Base-by-base conservation (phyloP, 192 early-diverging fungal genomes). In the Coemansia sp. region DNA sequence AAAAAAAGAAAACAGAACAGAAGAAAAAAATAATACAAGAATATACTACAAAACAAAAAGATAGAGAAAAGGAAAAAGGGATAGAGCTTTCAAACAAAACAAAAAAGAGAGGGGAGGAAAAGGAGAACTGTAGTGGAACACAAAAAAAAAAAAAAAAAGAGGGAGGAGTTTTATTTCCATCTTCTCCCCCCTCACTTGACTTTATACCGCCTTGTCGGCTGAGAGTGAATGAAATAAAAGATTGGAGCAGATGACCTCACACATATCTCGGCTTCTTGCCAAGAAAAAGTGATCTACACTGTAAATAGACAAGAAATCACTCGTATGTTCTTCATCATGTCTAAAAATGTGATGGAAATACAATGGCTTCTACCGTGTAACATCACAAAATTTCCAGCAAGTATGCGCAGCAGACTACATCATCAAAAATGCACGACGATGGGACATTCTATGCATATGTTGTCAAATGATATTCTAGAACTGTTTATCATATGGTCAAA, bases 391-490 rank as follows among this genome's bases (percentile, higher is more conserved):
- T n/a, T 49, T 49, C 7, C 0, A 22, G 1, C 20, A 49, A 20
- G 4, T 49, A 20, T 49, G 47, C 47, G 18, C 47, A 44, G 43
- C 43, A 44, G 16, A 27, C 10, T 44, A 20, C 47, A 49, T 49
- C 15, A 16, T 20, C 15, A 49, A 20, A 27, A 27, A 54, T 54
- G 51, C 51, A 54, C 51, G 51, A 27, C 51, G 51, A 54, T 54
- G 51, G 51, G 22, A 22, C 10, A 1, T 54, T 54, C 20, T 24
- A 24, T 20, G 10, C n/a, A 47, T 15, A 29, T 65, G 13, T 40
- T 51, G 3, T 20, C 67, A 44, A 1, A 52, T 59, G 54, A 60
- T 57, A n/a, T 68, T 68, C 67, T 68, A 68, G 67, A 68, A 68
- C 6, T 38, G 7, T 54, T 34, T 34, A 31, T 43, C 27, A 27